phyloP scores from a whole-genome alignment of 2,329 filamentous ascomycete species.

The Fusarium mangiferae region DNA sequence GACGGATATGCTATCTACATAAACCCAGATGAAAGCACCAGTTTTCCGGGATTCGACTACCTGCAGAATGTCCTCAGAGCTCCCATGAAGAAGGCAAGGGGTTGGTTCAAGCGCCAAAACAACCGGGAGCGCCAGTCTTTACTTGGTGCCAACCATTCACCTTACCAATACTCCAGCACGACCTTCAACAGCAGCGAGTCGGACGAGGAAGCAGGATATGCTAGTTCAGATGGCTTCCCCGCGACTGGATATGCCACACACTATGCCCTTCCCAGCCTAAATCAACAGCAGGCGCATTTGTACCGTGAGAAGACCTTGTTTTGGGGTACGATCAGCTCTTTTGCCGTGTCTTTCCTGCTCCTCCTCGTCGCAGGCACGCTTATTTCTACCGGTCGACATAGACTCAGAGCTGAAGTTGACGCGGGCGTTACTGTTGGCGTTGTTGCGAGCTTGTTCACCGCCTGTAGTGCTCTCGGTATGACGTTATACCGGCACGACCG shows the following conservation, averaged over 20 bases:
- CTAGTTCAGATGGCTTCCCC: constrained; percentile 63
- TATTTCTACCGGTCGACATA: constrained; percentile 74
- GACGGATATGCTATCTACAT: constrained; percentile 77
- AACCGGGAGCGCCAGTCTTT: constrained; percentile 45
- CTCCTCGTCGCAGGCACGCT: constrained; percentile 73
- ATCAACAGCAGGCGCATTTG: constrained; percentile 59
- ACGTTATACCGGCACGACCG: constrained; percentile 63
- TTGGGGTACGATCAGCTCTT: constrained; percentile 63
- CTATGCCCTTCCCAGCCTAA: constrained; percentile 64
- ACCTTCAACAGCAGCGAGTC: constrained; percentile 51
- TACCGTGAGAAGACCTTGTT: constrained; percentile 67
- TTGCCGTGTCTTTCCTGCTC: constrained; percentile 70
- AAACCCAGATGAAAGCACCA: constrained; percentile 70
- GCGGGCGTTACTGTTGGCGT: constrained; percentile 77
- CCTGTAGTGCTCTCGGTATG: constrained; percentile 69
- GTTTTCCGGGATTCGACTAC: constrained; percentile 72
- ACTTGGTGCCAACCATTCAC: constrained; percentile 41
- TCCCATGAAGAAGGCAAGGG: constrained; percentile 62
- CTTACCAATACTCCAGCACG: constrained; percentile 47
- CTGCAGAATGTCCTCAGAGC: constrained; percentile 63
- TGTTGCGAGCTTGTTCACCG: constrained; percentile 72
- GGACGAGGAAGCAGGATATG: constrained; percentile 60
- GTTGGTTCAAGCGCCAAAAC: constrained; percentile 57
- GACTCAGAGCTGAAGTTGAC: constrained; percentile 76
- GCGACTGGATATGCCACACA: constrained; percentile 63